Evolutionary conservation across 192 early-diverging fungal species (phyloP).

Genomic region (Coemansia sp.): DNA sequence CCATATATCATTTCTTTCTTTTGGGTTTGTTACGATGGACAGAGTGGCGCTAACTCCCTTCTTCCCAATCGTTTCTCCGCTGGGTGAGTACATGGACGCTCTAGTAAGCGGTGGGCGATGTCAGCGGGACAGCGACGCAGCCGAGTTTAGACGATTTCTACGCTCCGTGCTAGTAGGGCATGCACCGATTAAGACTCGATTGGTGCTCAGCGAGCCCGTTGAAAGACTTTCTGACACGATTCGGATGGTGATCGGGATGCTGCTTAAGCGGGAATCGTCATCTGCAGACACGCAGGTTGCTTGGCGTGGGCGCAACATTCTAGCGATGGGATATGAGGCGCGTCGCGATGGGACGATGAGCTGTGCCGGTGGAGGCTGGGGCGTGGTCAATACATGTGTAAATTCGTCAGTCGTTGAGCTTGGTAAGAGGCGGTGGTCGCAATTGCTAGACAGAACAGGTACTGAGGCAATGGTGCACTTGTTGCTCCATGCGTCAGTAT

Average conservation of each 20-base stretch:
- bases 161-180: conserved; percentile 39
- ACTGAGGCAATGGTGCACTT: conserved; percentile 31
- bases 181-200: neutral
- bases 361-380: conserved; percentile 22
- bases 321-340: conserved; percentile 31
- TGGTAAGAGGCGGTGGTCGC: conserved; percentile 20
- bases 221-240: conserved; percentile 38
- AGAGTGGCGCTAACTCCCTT: neutral
- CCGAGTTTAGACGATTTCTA: conserved; percentile 26
- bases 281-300: neutral
- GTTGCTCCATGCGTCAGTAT: conserved; percentile 32
- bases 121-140: conserved; percentile 2
- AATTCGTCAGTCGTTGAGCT: conserved; percentile 48
- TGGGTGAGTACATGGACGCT: conserved; percentile 34
- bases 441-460: conserved; percentile 29
- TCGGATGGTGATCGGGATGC: conserved; percentile 16
- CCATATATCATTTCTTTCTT: neutral
- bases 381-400: conserved; percentile 25
- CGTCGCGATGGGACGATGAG: conserved; percentile 24
- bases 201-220: conserved; percentile 23
- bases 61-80: conserved; percentile 21
- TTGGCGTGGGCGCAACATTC: conserved; percentile 19
- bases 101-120: conserved; percentile 26
- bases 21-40: conserved; percentile 3
- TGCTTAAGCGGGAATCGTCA: conserved; percentile 14